Percentiles rank a stretch among this genome's conserved stretches.
Evolutionary conservation across 805 yeast species (phyloP).

Genomic region (Ogataea thermomethanolica): DNA sequence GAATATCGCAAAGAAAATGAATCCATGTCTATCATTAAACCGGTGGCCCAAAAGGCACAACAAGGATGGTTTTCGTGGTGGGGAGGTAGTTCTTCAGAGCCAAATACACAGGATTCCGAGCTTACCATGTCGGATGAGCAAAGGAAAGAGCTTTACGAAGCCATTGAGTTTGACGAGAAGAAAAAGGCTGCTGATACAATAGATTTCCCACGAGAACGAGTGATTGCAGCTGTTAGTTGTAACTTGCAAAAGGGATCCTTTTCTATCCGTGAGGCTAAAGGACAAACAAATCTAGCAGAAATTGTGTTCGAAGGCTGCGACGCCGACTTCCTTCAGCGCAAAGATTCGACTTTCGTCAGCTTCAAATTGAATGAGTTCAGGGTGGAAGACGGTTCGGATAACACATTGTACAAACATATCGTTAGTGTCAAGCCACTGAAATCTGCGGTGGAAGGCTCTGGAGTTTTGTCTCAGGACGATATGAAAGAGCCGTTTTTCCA

Average conservation of each 20-base stretch:
- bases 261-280: constrained; percentile 45
- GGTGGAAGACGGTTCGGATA: constrained; percentile 81
- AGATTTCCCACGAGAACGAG: constrained; percentile 70
- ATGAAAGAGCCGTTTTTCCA: constrained; percentile 67
- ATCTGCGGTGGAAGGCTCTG: constrained; percentile 33
- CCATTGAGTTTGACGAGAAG: constrained; percentile 84
- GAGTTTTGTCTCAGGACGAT: constrained; percentile 12
- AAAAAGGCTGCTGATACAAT: constrained; percentile 47
- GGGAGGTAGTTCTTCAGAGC: constrained; percentile 40
- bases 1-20: constrained; percentile 55
- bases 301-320: constrained; percentile 80
- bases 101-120: constrained; percentile 26
- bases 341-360: constrained; percentile 69
- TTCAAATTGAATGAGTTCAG: constrained; percentile 77
- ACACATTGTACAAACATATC: constrained; percentile 78
- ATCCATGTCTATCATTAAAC: constrained; percentile 15
- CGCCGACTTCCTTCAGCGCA: constrained; percentile 68
- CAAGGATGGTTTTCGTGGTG: constrained; percentile 69
- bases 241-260: constrained; percentile 75
- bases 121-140: constrained; percentile 78
- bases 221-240: constrained; percentile 64
- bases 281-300: constrained; percentile 58
- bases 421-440: constrained; percentile 74
- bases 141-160: constrained; percentile 82
- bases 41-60: constrained; percentile 6